Base-by-base conservation (phyloP, 2,329 filamentous ascomycete species). In the Aspergillus ochraceoroseus region DNA sequence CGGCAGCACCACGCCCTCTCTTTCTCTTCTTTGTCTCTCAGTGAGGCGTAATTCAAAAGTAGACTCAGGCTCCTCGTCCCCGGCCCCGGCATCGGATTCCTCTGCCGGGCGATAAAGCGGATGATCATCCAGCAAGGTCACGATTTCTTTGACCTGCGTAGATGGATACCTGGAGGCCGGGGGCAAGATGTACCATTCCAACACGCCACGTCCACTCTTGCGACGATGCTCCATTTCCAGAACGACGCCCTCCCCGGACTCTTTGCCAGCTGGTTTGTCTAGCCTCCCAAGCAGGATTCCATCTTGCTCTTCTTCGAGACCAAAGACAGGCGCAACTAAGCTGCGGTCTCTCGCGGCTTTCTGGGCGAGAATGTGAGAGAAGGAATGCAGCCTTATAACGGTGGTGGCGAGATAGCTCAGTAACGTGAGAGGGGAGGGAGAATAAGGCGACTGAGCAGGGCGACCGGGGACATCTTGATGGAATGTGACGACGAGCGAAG, bases 1-100 rank as follows among this genome's bases (percentile, higher is more conserved):
- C 11, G 92, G 92, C 63, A 96, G 63, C 27, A 96, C 85, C 6
- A 98, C 86, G 0, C 85, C 86, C 56, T 95, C 90, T 17, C 92
- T 73, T 35, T 94, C 90, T 49, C 76, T 74, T 54, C 85, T 77
- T 69, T 98, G 92, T 70, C 92, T 88, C 44, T 95, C 90, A 12
- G 90, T 96, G 44, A 98, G 69, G 0, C 83, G 82, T 3, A 98
- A 67, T 49, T 85, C 83, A 60, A 98, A 98, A 0, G 90, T 95
- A 7, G 85, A 83, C 54, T 80, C 77, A 3, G 78, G 76, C 43
- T 79, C 72, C 22, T 75, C 75, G 17, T 75, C 75, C 1, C 62
- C 74, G 1, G 56, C 62, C 2, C 58, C 67, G 0, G 55, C 56
- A 2, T 63, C 61, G 2, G 59, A 61, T 7, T 68, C 67, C 32